A percentile compares a stretch with the other conserved stretches of the same genome.
Conservation (phyloP, 371 early-diverging fungal genomes). For the Mortierella sp. region DNA sequence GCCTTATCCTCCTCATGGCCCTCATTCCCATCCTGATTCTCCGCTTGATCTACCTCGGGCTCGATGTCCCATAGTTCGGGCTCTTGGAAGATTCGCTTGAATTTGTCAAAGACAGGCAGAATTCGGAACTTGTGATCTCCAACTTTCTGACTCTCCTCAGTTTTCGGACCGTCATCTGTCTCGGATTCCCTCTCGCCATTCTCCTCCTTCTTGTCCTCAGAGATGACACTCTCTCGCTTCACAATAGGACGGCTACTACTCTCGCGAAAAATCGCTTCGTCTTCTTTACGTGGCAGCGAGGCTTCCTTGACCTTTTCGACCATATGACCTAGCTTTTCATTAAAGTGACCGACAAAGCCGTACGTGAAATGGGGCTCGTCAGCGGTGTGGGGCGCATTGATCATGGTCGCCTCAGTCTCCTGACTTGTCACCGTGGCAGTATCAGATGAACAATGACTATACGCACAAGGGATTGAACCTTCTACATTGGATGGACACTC, state of each 20-base stretch:
- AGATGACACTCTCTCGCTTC: neutral
- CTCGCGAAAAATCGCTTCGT: neutral
- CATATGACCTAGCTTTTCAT: neutral
- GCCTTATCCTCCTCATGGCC: neutral
- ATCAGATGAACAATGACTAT: neutral
- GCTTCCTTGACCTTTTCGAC: neutral
- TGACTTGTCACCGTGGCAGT: neutral
- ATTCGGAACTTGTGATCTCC: neutral
- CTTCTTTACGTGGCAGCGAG: neutral
- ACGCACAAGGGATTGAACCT: neutral
- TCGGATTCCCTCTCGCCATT: no score
- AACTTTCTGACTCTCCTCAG: neutral
- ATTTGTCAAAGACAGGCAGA: neutral
- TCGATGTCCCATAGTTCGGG: slow-evolving; percentile 3
- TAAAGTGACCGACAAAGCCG: neutral
- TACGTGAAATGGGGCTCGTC: slow-evolving; percentile 19
- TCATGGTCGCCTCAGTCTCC: slow-evolving; percentile 8
- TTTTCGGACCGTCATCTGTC: no score
- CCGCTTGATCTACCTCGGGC: neutral
- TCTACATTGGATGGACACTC: neutral
- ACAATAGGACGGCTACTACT: no score
- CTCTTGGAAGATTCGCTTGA: slow-evolving; percentile 3
- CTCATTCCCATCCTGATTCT: neutral
- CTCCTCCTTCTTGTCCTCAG: neutral
- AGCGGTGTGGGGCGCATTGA: neutral